Conservation (phyloP, 257 asterid genomes). For the Nyctanthes arbortristis region DNA sequence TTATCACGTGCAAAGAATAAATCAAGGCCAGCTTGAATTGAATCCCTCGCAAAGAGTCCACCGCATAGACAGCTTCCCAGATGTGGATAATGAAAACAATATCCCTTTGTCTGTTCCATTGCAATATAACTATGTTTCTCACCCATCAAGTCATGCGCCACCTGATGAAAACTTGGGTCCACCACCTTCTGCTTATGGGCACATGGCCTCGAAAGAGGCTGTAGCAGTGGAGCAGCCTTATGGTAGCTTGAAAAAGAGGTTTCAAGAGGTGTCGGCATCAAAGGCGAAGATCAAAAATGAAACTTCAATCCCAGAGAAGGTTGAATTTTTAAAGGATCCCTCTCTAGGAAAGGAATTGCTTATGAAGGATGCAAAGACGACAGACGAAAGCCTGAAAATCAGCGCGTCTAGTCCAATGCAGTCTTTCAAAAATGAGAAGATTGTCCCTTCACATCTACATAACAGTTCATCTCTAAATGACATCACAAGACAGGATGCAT, state of each 20-base stretch:
- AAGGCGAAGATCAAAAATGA: slow-evolving; percentile 43
- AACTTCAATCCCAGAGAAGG: slow-evolving; percentile 38
- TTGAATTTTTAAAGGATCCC: slow-evolving; percentile 42
- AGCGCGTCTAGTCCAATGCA: slow-evolving; percentile 42
- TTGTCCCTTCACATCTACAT: slow-evolving; percentile 35
- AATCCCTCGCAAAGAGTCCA: slow-evolving; percentile 39
- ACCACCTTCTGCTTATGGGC: slow-evolving; percentile 38
- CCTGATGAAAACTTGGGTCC: slow-evolving; percentile 39
- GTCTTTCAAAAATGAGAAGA: slow-evolving; percentile 44
- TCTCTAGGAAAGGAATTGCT: slow-evolving; percentile 41
- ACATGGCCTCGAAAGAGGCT: slow-evolving; percentile 39
- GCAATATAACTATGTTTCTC: slow-evolving; percentile 45
- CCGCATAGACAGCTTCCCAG: slow-evolving; percentile 10
- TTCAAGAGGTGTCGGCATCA: slow-evolving; percentile 35
- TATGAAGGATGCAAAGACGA: slow-evolving; percentile 48
- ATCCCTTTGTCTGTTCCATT: slow-evolving; percentile 28
- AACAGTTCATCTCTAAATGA: slow-evolving; percentile 29
- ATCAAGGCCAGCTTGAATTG: slow-evolving; percentile 34
- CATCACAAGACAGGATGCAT: slow-evolving; percentile 41
- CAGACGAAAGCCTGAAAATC: slow-evolving; percentile 45
- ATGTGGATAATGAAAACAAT: slow-evolving; percentile 20
- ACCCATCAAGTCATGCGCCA: slow-evolving; percentile 41
- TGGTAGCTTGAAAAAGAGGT: slow-evolving; percentile 33
- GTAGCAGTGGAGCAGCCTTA: slow-evolving; percentile 36
- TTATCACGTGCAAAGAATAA: background rate